phyloP scores from a whole-genome alignment of 2,329 filamentous ascomycete genomes.

The Cladobotryum protrusum region DNA sequence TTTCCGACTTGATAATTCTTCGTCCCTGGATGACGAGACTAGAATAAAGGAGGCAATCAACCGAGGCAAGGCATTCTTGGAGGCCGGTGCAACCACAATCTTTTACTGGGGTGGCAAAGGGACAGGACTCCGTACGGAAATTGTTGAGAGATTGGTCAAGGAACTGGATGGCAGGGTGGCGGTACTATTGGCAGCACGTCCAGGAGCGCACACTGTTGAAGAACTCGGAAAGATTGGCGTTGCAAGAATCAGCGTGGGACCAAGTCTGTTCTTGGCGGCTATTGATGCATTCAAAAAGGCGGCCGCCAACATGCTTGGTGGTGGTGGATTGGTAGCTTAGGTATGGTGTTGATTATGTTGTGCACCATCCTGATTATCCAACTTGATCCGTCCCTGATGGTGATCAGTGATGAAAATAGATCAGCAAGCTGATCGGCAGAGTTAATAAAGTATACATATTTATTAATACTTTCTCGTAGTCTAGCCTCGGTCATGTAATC shows the following conservation, averaged over 20 bases:
- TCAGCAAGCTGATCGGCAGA: too few species aligned
- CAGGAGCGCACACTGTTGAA: constrained; percentile 35
- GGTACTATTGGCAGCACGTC: constrained; percentile 35
- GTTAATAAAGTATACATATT: too few species aligned
- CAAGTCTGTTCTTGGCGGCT: constrained; percentile 37
- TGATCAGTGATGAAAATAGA: too few species aligned
- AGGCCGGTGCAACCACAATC: constrained; percentile 51
- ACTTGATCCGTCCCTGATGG: too few species aligned
- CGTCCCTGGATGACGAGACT: constrained; percentile 24
- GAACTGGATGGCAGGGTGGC: constrained; percentile 45
- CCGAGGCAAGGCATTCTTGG: constrained; percentile 51
- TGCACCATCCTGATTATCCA: too few species aligned
- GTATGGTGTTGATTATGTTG: background rate
- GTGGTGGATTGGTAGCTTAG: constrained; percentile 14
- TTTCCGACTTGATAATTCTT: constrained; percentile 30
- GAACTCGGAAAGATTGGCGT: constrained; percentile 45
- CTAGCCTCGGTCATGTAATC: too few species aligned
- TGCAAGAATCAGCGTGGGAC: constrained; percentile 50
- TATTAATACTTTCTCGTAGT: too few species aligned
- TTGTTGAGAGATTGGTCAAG: constrained; percentile 40
- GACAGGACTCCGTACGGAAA: constrained; percentile 36
- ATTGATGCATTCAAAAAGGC: constrained; percentile 32
- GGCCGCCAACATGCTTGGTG: constrained; percentile 25
- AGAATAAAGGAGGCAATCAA: constrained; percentile 42
- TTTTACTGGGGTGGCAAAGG: constrained; percentile 53